Conservation (phyloP, 768 basidiomycete genomes). For the Lyophyllum decastes region DNA sequence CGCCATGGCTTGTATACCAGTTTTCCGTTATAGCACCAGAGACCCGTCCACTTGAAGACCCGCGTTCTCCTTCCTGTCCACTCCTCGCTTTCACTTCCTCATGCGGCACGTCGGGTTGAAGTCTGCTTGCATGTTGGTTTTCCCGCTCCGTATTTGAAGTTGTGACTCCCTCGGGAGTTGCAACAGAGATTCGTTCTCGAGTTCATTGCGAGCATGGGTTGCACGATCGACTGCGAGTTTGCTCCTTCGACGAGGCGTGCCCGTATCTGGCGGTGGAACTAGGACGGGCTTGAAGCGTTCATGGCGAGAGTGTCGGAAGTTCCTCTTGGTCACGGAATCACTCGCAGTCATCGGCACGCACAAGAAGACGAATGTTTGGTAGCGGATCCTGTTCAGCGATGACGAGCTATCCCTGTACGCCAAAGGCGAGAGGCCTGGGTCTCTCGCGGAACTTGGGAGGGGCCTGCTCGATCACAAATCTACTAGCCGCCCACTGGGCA, state of each 20-base stretch:
- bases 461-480: constrained; percentile 3
- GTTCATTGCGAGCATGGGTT: constrained; percentile 25
- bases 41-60: constrained; percentile 11
- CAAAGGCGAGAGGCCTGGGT: constrained; percentile 22
- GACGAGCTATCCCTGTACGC: constrained; percentile 34
- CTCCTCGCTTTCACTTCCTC: constrained; percentile 4
- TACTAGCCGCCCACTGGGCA: constrained; percentile 9
- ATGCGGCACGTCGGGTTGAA: not conserved
- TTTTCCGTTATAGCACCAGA: constrained; percentile 3
- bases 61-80: not conserved
- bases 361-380: constrained; percentile 29
- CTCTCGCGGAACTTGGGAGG: constrained; percentile 2
- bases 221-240: constrained; percentile 13
- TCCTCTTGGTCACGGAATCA: constrained; percentile 9
- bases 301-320: constrained; percentile 21
- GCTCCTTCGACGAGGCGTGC: constrained; percentile 2
- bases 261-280: constrained; percentile 9
- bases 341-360: constrained; percentile 30
- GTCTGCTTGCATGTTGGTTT: constrained; percentile 27
- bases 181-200: constrained; percentile 65
- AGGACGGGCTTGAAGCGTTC: constrained; percentile 17
- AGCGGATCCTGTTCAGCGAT: constrained; percentile 17
- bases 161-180: constrained; percentile 43
- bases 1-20: constrained; percentile 14
- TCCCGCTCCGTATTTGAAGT: constrained; percentile 31